Percentiles rank a stretch among this genome's conserved stretches.
Conservation (phyloP, 176 grass and related monocot genomes). For the Triticum urartu region DNA sequence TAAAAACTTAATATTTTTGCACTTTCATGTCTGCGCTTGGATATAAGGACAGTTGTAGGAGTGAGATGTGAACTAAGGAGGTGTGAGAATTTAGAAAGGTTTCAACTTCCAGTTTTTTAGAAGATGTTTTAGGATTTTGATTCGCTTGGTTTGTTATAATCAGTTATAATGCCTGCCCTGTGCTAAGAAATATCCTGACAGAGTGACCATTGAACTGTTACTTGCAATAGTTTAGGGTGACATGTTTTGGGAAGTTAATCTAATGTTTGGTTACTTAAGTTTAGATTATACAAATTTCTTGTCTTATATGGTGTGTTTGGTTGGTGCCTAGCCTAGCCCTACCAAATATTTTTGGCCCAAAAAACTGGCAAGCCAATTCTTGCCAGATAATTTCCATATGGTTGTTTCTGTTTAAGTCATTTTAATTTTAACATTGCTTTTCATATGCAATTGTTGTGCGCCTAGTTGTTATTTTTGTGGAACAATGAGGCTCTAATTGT, state of each 20-base stretch:
- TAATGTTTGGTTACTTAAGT: not conserved
- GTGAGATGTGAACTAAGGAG: not conserved
- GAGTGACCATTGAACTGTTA: not conserved
- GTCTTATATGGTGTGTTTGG: not conserved
- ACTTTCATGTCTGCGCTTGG: not conserved
- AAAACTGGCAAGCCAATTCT: too few species aligned
- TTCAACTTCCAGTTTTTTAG: not conserved
- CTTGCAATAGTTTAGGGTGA: not conserved
- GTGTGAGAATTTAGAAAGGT: not conserved
- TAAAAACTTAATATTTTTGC: not conserved
- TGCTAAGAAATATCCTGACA: not conserved
- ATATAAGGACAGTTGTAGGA: not conserved
- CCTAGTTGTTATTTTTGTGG: not conserved
- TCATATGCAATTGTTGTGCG: not conserved
- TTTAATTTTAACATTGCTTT: not conserved
- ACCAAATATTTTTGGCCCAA: too few species aligned
- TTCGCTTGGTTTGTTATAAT: not conserved
- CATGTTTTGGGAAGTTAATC: not conserved
- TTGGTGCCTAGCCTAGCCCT: too few species aligned
- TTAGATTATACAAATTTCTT: not conserved
- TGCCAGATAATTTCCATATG: too few species aligned
- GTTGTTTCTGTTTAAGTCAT: not conserved
- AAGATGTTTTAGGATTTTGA: constrained; percentile 4
- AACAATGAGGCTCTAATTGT: not conserved
- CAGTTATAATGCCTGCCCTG: not conserved